A percentile compares a stretch with the other conserved stretches of the same genome.
Evolutionary conservation across 352 stramenopile genomes (phyloP).

Genomic region (Hyphochytrium catenoides): DNA sequence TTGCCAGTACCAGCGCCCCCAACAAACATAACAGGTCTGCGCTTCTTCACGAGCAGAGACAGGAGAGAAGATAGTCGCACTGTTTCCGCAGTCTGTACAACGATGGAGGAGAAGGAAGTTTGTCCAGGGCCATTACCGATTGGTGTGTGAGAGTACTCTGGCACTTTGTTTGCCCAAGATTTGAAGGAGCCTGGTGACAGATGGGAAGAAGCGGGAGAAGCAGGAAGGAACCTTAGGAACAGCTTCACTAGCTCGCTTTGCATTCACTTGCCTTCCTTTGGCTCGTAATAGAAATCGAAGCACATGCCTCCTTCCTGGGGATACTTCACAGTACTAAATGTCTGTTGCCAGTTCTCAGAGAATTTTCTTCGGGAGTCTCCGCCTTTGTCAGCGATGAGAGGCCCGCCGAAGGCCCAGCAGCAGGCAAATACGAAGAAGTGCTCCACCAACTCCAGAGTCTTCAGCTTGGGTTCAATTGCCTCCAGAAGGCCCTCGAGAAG

Average conservation of each 20-base stretch:
- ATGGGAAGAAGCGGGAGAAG: too few species aligned
- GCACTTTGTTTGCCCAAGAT: too few species aligned
- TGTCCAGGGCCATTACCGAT: too few species aligned
- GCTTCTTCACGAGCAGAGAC: slow-evolving; percentile 67
- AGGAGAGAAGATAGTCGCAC: slow-evolving; percentile 79
- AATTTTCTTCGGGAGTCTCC: slow-evolving; percentile 78
- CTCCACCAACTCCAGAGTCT: slow-evolving; percentile 73
- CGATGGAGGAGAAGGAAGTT: slow-evolving; percentile 56
- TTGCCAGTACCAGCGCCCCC: slow-evolving; percentile 76
- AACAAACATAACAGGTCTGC: slow-evolving; percentile 78
- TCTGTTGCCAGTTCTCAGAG: slow-evolving; percentile 72
- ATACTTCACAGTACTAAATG: slow-evolving; percentile 84
- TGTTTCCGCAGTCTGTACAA: slow-evolving; percentile 76
- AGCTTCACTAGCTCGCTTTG: too few species aligned
- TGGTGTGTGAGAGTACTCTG: too few species aligned
- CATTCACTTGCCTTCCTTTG: too few species aligned
- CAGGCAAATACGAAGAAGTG: slow-evolving; percentile 81
- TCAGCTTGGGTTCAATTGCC: slow-evolving; percentile 62
- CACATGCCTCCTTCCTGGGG: slow-evolving; percentile 35
- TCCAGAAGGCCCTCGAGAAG: slow-evolving; percentile 77
- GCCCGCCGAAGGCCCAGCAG: slow-evolving; percentile 72
- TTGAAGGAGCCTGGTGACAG: too few species aligned
- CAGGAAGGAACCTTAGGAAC: too few species aligned
- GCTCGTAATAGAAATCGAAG: slow-evolving; percentile 63
- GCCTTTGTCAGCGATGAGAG: slow-evolving; percentile 63